These are phyloP conservation scores for Rheum nobile DNA, from an alignment of 148 eudicot genomes.

Conservation along the genomic window DNA sequence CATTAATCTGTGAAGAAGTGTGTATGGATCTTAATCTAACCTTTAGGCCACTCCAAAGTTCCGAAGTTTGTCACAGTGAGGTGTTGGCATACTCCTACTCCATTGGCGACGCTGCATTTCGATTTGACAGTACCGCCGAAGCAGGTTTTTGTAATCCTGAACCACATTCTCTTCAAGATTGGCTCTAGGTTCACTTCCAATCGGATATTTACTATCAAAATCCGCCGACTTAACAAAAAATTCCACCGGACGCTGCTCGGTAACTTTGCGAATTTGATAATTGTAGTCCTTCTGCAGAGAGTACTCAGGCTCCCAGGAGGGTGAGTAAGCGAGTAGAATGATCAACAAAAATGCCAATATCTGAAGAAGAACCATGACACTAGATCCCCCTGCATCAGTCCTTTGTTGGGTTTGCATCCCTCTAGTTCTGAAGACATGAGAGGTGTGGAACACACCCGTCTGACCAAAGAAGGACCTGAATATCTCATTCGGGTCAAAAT, in stretches of 20 bases:
- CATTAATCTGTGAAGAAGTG: neutral
- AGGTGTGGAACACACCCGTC: constrained; percentile 35
- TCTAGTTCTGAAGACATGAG: constrained; percentile 70
- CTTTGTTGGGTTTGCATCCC: constrained; percentile 32
- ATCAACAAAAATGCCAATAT: constrained; percentile 70
- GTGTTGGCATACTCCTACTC: constrained; percentile 82
- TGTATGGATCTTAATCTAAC: constrained; percentile 21
- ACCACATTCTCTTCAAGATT: constrained; percentile 61
- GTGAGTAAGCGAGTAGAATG: constrained; percentile 70
- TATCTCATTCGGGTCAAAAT: constrained; percentile 87
- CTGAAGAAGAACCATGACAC: constrained; percentile 62
- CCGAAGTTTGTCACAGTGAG: constrained; percentile 79
- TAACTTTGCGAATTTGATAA: constrained; percentile 46
- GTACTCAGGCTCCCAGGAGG: constrained; percentile 87
- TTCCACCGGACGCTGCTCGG: constrained; percentile 66
- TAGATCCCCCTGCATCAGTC: constrained; percentile 50
- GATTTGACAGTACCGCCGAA: constrained; percentile 77
- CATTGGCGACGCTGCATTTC: constrained; percentile 94
- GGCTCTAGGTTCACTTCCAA: constrained; percentile 53
- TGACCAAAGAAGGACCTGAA: constrained; percentile 91
- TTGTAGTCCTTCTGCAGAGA: constrained; percentile 73
- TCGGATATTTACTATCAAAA: constrained; percentile 69
- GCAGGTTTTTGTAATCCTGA: constrained; percentile 74
- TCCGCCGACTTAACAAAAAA: constrained; percentile 60
- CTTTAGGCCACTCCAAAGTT: constrained; percentile 55